These are phyloP conservation scores for Sphaerostilbella broomeana DNA, from an alignment of 2,329 filamentous ascomycete genomes.

Conservation along the genomic window DNA sequence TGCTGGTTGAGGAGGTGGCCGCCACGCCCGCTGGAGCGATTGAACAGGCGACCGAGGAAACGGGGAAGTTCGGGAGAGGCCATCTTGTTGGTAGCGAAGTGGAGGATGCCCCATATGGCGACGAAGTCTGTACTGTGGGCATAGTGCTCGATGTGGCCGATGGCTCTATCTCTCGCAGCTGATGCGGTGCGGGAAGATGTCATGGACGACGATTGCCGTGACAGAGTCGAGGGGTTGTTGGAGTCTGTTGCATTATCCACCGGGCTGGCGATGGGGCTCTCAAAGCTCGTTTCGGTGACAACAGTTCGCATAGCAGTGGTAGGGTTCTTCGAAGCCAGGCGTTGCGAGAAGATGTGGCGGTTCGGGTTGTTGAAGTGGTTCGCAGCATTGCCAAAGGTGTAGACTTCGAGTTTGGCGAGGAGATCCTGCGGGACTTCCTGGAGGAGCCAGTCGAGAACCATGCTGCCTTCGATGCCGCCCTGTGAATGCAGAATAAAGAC, in stretches of 20 bases:
- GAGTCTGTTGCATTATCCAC: slow-evolving; percentile 17
- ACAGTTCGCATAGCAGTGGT: slow-evolving; percentile 27
- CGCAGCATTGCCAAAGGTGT: slow-evolving; percentile 71
- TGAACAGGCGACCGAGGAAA: slow-evolving; percentile 57
- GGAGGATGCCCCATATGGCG: slow-evolving; percentile 64
- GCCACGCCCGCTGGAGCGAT: slow-evolving; percentile 41
- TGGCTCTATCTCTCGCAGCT: slow-evolving; percentile 41
- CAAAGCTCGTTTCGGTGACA: slow-evolving; percentile 31
- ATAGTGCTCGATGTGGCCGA: slow-evolving; percentile 75
- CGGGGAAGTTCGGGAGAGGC: slow-evolving; percentile 44
- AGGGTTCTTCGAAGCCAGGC: slow-evolving; percentile 27
- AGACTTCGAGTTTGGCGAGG: slow-evolving; percentile 64
- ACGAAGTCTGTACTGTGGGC: slow-evolving; percentile 70
- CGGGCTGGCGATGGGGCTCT: slow-evolving; percentile 18
- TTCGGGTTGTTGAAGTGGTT: slow-evolving; percentile 79
- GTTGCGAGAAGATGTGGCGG: slow-evolving; percentile 41
- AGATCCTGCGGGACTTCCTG: slow-evolving; percentile 62
- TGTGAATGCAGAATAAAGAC: slow-evolving; percentile 72
- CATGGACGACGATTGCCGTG: slow-evolving; percentile 22
- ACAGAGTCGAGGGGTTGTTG: slow-evolving; percentile 14
- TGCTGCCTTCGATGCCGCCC: slow-evolving; percentile 65
- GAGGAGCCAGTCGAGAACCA: slow-evolving; percentile 71
- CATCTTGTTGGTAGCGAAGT: slow-evolving; percentile 49
- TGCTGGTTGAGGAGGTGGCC: slow-evolving; percentile 57
- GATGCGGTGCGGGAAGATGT: slow-evolving; percentile 31